Conservation (phyloP, 2,329 filamentous ascomycete species). For the Phyllosticta capitalensis region DNA sequence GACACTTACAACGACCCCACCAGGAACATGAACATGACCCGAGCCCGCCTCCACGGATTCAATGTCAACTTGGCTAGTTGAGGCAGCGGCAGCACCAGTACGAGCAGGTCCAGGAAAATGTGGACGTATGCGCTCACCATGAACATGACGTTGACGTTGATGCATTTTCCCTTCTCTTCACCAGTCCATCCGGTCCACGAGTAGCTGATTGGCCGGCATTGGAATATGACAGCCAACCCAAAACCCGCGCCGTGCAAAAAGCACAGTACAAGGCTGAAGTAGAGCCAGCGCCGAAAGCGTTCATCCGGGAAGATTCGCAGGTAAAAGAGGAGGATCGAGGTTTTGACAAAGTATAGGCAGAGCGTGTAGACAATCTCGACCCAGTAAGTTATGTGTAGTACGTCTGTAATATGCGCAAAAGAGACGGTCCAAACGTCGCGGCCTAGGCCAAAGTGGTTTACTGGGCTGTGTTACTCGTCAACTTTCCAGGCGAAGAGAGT, state of each 20-base stretch:
- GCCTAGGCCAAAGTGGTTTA: conserved; percentile 36
- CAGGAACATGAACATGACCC: conserved; percentile 30
- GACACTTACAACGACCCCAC: conserved; percentile 29
- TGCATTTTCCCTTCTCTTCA: conserved; percentile 23
- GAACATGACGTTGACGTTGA: conserved; percentile 26
- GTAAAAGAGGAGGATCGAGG: conserved; percentile 25
- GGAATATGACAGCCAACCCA: conserved; percentile 18
- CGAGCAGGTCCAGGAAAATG: conserved; percentile 23
- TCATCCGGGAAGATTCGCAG: conserved; percentile 23
- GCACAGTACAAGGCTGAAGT: conserved; percentile 18
- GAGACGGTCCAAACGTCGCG: conserved; percentile 43
- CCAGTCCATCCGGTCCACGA: conserved; percentile 25
- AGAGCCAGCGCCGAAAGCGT: conserved; percentile 17
- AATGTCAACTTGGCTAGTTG: conserved; percentile 23
- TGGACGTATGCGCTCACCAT: conserved; percentile 23
- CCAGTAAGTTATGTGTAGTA: conserved; percentile 26
- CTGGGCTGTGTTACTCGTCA: not conserved
- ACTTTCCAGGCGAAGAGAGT: too few species aligned
- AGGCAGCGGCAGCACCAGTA: conserved; percentile 23
- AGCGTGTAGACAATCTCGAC: conserved; percentile 26
- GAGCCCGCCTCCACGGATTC: conserved; percentile 20
- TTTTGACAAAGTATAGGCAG: conserved; percentile 19
- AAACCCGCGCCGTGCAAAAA: conserved; percentile 17
- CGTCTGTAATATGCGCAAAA: conserved; percentile 33
- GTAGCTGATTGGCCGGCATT: conserved; percentile 25